Evolutionary conservation across 129 eudicot species (phyloP), one percentile per base, ranked within the genome.

Genomic region (Flaveria linearis): DNA sequence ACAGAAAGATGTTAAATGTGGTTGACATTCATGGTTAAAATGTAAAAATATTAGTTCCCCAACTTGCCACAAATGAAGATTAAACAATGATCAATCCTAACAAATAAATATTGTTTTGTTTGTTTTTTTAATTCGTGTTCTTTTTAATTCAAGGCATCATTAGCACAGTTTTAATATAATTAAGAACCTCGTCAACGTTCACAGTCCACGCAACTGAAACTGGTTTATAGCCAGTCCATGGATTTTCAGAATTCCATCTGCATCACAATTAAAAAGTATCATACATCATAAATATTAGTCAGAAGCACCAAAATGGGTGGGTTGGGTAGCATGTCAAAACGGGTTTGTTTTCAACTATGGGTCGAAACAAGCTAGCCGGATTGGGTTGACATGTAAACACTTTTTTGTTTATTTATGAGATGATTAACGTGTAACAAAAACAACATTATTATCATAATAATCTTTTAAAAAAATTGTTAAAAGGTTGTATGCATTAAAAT

Each of bases 201-300:
- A 92, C 91, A 1, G 92, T 90, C 98, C 98, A 92, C 4, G 96
- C 98, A 70, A 92, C 92, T 20, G 90, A 88, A 50, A 90, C 68
- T 0, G 96, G 96, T 62, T 93, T 81, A 79, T 84, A 85, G 3
- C 84, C 96, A 5, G 92, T 73, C 98, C 98, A 92, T 11, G 95
- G 98, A 66, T 92, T 90, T 71, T 84, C 84, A 9, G 92, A 56
- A 82, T 92, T 90, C 98, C 98, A 92, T 51, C 96, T 92, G 87
- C 78, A 73, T 6, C 49, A 46, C 62, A 47, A 81, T 23, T n/a
- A 46, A 57, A 25, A 68, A 62, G 15, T 3, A 50, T 68, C 50
- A 30, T 14, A 46, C 74, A 13, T 52, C 25, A 64, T 66, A 66
- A 3, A 64, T 12, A 33, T 36, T 33, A n/a, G 25, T 63, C 18